A percentile compares a stretch with the other conserved stretches of the same genome.
phyloP scores from a whole-genome alignment of 2,329 filamentous ascomycete genomes.

The Emergomyces orientalis region DNA sequence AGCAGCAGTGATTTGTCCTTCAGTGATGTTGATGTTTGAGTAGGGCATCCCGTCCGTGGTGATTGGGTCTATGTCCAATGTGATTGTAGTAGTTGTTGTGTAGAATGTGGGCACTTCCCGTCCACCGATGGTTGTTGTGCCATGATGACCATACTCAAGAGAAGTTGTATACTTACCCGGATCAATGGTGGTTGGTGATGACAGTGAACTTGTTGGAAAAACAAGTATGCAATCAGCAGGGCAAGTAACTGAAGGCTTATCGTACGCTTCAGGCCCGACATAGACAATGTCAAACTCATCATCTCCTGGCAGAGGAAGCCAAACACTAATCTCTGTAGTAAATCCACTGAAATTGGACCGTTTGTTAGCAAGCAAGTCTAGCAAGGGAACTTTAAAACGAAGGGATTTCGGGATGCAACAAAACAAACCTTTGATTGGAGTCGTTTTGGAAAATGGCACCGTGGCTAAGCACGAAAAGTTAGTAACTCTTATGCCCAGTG shows the following conservation, averaged over 20 bases:
- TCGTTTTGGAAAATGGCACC: conserved; percentile 6
- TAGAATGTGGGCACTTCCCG: conserved; percentile 1
- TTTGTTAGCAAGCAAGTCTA: background rate
- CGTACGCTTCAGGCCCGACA: conserved; percentile 7
- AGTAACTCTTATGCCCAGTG: background rate
- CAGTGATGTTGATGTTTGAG: conserved; percentile 5
- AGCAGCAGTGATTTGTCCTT: background rate
- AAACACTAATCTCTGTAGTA: conserved; percentile 6
- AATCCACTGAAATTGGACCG: conserved; percentile 2
- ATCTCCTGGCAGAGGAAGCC: conserved; percentile 4
- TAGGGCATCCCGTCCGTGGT: conserved; percentile 4
- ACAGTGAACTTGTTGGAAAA: conserved; percentile 7
- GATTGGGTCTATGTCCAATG: conserved; percentile 1
- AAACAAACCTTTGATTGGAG: conserved; percentile 8
- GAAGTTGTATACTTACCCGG: conserved; percentile 9
- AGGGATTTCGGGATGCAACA: background rate
- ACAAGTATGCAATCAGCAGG: conserved; percentile 6
- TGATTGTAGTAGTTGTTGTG: conserved; percentile 1
- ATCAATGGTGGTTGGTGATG: conserved; percentile 5
- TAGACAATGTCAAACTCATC: conserved; percentile 6
- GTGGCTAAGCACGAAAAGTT: background rate
- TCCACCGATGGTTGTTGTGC: background rate
- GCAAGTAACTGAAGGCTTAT: conserved; percentile 3
- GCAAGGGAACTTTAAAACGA: too few species aligned
- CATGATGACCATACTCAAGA: background rate